Base-by-base conservation (phyloP, 805 yeast genomes). In the Starmera dryadoides region DNA sequence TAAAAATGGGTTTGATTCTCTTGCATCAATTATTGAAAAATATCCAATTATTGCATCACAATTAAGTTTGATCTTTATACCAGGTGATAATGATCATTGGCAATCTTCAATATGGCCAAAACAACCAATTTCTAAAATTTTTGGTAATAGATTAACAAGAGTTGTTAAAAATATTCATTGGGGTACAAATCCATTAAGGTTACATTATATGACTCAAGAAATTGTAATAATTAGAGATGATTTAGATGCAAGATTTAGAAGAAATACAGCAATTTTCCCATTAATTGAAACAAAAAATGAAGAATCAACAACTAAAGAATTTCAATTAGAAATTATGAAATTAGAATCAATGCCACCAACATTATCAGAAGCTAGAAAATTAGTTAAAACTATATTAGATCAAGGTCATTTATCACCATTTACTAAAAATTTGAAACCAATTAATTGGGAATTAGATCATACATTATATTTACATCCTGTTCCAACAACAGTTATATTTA, bases 11-110 rank as follows among this genome's bases (percentile, higher is more conserved):
- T 89, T 93, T 60, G 95, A 89, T 51, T 66, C 77, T 3, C 65
- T 93, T 14, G 91, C 95, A 0, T 66, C 69, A 3, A 51, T 86
- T 2, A 53, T 93, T 16, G 72, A 80, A 9, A 67, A 71, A 35
- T 84, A 65, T 48, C 83, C 86, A 0, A 54, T 58, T 4, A 59
- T 87, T 6, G 62, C 78, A 12, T 53, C 63, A 7, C 54, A 62
- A 6, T 69, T 83, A 22, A 78, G 81, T 37, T 59, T 93, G 22
- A 62, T 87, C 1, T 75, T 93, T 42, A 65, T 91, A 1, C 97
- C 98, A 0, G 98, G 98, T 1, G 76, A 77, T 32, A 84, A 86
- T 48, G 99, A 93, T 60, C 96, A 96, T 0, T 93, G 98, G 97
- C 79, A 80, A 28, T 75, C 93, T 1, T 68, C 81, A 36, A 60